phyloP scores from a whole-genome alignment of 352 stramenopile species.

The Phytophthora podocarpi region DNA sequence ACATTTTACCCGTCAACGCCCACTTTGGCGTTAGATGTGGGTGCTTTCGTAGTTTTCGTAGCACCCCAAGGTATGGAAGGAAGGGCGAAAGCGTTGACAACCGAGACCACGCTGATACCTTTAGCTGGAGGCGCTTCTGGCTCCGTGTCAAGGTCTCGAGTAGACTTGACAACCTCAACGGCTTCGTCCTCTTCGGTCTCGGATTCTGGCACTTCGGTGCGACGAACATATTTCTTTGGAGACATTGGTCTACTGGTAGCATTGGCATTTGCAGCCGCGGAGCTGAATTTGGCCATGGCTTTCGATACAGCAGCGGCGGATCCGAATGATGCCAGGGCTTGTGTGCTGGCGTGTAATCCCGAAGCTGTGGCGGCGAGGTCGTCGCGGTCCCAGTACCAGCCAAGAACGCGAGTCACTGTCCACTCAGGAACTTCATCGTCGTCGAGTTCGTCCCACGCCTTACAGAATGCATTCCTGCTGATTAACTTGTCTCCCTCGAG shows the following conservation, averaged over 20 bases:
- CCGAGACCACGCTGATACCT: constrained; percentile 1
- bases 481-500: constrained; percentile 47
- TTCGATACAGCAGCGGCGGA: constrained; percentile 31
- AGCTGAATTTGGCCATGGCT: constrained; percentile 30
- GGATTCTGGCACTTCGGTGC: constrained; percentile 6
- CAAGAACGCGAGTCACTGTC: constrained; percentile 45
- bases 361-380: constrained; percentile 17
- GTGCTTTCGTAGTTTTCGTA: constrained; percentile 4
- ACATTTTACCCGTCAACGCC: constrained; percentile 31
- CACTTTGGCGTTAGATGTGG: constrained; percentile 27
- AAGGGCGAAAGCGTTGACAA: constrained; percentile 20
- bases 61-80: constrained; percentile 21
- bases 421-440: constrained; percentile 44
- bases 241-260: constrained; percentile 14
- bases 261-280: constrained; percentile 12
- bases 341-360: constrained; percentile 18
- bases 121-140: constrained; percentile 1
- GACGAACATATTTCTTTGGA: constrained; percentile 25
- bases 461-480: constrained; percentile 41
- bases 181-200: constrained; percentile 37
- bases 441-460: constrained; percentile 47
- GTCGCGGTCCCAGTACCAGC: constrained; percentile 67
- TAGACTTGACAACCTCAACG: constrained; percentile 45
- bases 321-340: constrained; percentile 32
- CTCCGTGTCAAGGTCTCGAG: constrained; percentile 39